Evolutionary conservation across 1,284 basidiomycete species (phyloP).

Genomic region (Pterulicium gracile): DNA sequence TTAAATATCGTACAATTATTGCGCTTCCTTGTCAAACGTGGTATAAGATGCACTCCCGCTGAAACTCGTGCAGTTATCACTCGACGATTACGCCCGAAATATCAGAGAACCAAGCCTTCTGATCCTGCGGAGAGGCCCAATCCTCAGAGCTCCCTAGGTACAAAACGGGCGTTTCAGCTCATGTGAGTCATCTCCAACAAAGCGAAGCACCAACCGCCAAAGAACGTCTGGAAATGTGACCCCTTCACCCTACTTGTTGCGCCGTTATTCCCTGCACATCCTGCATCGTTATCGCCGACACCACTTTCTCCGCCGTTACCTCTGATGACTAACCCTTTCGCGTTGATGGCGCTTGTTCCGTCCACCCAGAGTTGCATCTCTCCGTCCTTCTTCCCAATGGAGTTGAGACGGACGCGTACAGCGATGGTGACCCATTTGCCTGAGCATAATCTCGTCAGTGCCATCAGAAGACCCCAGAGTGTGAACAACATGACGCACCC

Average conservation of each 20-base stretch:
- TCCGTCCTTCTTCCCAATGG: conserved; percentile 18
- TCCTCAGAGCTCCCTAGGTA: conserved; percentile 35
- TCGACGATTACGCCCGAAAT: conserved; percentile 33
- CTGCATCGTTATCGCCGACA: too few relatives aligned
- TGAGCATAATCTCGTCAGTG: conserved; percentile 48
- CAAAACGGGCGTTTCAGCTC: too few relatives aligned
- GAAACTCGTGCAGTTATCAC: too few relatives aligned
- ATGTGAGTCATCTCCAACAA: too few relatives aligned
- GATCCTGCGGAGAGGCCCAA: conserved; percentile 57
- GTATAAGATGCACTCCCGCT: too few relatives aligned
- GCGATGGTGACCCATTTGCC: conserved; percentile 13
- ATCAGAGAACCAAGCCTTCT: conserved; percentile 56
- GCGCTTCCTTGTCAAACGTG: too few relatives aligned
- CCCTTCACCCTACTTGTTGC: conserved; percentile 16
- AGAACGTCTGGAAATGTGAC: not conserved
- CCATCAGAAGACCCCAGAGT: too few relatives aligned
- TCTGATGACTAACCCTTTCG: not conserved
- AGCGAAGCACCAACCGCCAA: not conserved
- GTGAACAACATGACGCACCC: too few relatives aligned
- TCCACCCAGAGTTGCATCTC: not conserved
- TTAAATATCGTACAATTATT: too few relatives aligned
- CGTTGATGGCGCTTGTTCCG: not conserved
- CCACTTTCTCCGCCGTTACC: conserved; percentile 13
- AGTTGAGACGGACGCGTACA: not conserved
- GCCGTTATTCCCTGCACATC: too few relatives aligned